Conservation (phyloP, 352 stramenopile genomes). For the Labyrinthula sp. region DNA sequence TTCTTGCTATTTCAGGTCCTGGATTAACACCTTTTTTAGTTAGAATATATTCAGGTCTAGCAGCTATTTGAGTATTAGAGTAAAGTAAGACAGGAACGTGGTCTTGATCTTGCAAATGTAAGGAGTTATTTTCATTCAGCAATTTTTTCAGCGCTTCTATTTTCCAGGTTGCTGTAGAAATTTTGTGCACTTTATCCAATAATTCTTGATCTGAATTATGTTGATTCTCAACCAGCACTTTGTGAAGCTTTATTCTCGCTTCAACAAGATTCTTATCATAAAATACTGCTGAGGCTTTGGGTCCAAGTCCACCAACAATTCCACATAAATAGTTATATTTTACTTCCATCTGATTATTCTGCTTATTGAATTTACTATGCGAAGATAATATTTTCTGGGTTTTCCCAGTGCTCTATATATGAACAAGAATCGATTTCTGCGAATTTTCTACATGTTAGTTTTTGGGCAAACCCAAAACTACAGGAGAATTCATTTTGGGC, state of each 20-base stretch:
- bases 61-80: slow-evolving; percentile 21
- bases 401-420: no score
- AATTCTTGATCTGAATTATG: slow-evolving; percentile 3
- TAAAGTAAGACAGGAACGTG: slow-evolving; percentile 21
- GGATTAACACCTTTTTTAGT: slow-evolving; percentile 8
- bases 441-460: no score
- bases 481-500: no score
- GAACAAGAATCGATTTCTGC: no score
- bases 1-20: slow-evolving; percentile 14
- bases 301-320: slow-evolving; percentile 17
- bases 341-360: no score
- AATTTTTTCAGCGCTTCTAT: slow-evolving; percentile 3
- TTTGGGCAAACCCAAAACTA: no score
- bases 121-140: no score
- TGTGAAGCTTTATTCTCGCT: slow-evolving; percentile 8
- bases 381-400: no score
- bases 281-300: slow-evolving; percentile 21
- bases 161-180: slow-evolving; percentile 19
- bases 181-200: neutral
- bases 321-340: no score
- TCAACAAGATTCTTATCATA: slow-evolving; percentile 26
- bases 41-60: slow-evolving; percentile 21
- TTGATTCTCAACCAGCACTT: slow-evolving; percentile 4
- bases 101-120: slow-evolving; percentile 22
- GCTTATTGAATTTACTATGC: no score